These are phyloP conservation scores for Hippophae tibetana DNA, from an alignment of 306 rosid species.

Conservation along the genomic window DNA sequence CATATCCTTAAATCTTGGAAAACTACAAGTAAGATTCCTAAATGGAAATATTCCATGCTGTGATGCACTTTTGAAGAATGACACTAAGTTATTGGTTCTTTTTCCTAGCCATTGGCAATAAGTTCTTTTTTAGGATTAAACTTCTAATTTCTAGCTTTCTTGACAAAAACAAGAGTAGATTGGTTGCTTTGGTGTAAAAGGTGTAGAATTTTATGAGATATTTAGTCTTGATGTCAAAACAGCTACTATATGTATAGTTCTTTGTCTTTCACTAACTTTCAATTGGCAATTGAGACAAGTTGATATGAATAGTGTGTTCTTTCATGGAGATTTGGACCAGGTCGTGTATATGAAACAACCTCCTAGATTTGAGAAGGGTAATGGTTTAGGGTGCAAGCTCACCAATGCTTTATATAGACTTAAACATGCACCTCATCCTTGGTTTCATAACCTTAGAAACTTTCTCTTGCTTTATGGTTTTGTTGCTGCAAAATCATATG, in stretches of 20 bases:
- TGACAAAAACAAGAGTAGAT: background rate
- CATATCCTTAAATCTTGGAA: no score
- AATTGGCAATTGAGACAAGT: background rate
- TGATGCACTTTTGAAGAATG: no score
- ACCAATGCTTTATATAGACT: no score
- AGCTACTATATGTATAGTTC: background rate
- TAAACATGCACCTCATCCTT: no score
- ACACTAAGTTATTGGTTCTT: background rate
- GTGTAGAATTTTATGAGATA: background rate
- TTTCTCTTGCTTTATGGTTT: no score
- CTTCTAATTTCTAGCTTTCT: fast-evolving
- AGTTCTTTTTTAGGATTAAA: background rate
- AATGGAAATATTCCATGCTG: no score
- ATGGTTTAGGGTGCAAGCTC: no score
- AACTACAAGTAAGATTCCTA: no score
- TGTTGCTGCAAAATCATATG: no score
- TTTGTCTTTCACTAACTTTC: background rate
- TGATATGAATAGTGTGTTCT: background rate
- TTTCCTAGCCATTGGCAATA: background rate
- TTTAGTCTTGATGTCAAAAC: background rate
- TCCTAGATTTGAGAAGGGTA: no score
- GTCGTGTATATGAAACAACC: background rate
- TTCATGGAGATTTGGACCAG: background rate
- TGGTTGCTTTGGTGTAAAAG: background rate
- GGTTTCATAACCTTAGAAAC: no score